Conservation (phyloP, 805 yeast species). For the Kluyveromyces dobzhanskii region DNA sequence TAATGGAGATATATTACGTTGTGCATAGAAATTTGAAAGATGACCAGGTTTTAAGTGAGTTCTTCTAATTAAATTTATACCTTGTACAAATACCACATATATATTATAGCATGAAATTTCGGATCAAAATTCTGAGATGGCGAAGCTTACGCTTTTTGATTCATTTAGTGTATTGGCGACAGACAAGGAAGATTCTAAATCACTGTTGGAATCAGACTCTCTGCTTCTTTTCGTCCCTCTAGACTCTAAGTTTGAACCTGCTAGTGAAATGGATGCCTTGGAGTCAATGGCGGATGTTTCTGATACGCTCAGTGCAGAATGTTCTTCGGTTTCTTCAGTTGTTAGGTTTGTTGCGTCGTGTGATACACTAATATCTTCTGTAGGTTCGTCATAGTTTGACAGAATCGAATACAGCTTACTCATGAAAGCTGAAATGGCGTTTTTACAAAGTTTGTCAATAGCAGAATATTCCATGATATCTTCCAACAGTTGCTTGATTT, state of each 20-base stretch:
- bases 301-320: no score
- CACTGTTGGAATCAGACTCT: background rate
- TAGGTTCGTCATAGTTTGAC: background rate
- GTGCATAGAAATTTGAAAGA: constrained; percentile 48
- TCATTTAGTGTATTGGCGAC: background rate
- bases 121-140: background rate
- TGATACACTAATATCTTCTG: no score
- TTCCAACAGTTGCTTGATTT: constrained; percentile 21
- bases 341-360: no score
- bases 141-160: background rate
- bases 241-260: background rate
- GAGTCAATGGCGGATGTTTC: no score
- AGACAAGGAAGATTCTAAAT: background rate
- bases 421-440: constrained; percentile 29
- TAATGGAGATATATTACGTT: constrained; percentile 66
- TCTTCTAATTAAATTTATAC: constrained; percentile 23
- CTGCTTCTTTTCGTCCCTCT: constrained; percentile 3
- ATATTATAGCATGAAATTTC: no score
- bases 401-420: constrained; percentile 3
- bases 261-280: no score
- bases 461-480: constrained; percentile 25
- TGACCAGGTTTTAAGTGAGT: constrained; percentile 51
- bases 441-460: constrained; percentile 29
- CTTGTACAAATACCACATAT: no score
- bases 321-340: no score